Conservation (phyloP, 2,329 filamentous ascomycete genomes). For the Ophiostoma australiae region DNA sequence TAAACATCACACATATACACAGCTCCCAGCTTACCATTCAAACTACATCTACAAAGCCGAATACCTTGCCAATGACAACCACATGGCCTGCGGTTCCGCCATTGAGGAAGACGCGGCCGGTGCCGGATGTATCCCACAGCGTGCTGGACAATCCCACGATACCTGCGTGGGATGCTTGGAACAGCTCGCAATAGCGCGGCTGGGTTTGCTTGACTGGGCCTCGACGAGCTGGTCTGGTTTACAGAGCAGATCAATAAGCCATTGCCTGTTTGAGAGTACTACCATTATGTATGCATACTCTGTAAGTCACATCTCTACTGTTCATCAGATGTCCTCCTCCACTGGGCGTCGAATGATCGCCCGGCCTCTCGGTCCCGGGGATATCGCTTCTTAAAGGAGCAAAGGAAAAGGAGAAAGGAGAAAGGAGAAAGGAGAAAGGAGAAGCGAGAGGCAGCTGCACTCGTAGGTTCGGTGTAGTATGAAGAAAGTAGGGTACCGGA, state of each 20-base stretch:
- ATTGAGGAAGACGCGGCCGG: slow-evolving; percentile 9
- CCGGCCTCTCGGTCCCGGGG: not conserved
- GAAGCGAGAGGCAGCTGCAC: not conserved
- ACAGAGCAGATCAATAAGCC: too few relatives aligned
- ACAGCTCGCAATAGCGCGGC: too few relatives aligned
- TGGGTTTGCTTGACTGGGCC: not conserved
- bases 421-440: not conserved
- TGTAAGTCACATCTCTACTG: too few relatives aligned
- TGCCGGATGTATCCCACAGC: slow-evolving; percentile 3
- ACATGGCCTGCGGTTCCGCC: slow-evolving; percentile 4
- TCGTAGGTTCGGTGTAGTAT: too few relatives aligned
- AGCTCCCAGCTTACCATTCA: not conserved
- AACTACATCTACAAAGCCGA: not conserved
- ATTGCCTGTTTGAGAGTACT: too few relatives aligned
- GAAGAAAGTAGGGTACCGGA: too few relatives aligned
- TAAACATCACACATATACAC: too few relatives aligned
- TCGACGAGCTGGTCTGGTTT: too few relatives aligned
- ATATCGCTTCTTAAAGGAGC: not conserved
- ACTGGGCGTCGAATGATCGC: not conserved
- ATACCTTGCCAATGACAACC: not conserved
- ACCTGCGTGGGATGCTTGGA: not conserved
- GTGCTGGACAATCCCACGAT: not conserved
- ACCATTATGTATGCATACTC: too few relatives aligned
- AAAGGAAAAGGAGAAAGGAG: not conserved
- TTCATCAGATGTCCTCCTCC: not conserved